These are phyloP conservation scores for Hymenotorrendiella dingleyae DNA, from an alignment of 2,329 filamentous ascomycete genomes.

Conservation along the genomic window DNA sequence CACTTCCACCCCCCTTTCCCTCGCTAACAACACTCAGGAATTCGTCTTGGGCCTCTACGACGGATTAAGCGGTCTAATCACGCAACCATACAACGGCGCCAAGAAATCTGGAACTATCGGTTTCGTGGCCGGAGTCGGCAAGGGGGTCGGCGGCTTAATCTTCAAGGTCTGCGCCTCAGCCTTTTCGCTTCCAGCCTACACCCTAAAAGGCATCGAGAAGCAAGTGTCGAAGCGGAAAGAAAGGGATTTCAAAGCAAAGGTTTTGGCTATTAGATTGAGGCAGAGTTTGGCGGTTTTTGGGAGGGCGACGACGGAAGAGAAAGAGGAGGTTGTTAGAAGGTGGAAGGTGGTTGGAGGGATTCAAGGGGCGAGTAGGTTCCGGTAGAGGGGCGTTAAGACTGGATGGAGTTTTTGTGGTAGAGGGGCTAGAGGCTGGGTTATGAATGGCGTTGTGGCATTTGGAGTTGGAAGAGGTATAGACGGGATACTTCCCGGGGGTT, in stretches of 20 bases:
- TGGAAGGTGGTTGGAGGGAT: conserved; percentile 17
- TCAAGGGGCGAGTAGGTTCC: too few species aligned
- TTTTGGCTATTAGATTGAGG: conserved; percentile 18
- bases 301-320: conserved; percentile 33
- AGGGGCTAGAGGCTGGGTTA: too few species aligned
- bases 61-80: conserved; percentile 55
- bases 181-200: conserved; percentile 20
- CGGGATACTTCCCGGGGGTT: too few species aligned
- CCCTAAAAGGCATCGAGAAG: conserved; percentile 23
- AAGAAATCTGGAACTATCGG: conserved; percentile 49
- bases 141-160: conserved; percentile 55
- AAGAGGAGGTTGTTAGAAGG: conserved; percentile 33
- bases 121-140: conserved; percentile 43
- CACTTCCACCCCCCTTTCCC: background rate
- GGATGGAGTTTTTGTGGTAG: too few species aligned
- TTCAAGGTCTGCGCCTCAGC: conserved; percentile 49
- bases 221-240: conserved; percentile 20
- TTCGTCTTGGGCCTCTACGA: conserved; percentile 59
- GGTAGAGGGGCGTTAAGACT: background rate
- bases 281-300: conserved; percentile 24
- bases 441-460: too few species aligned
- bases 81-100: conserved; percentile 51
- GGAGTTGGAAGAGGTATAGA: too few species aligned
- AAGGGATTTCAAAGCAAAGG: conserved; percentile 16
- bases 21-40: conserved; percentile 32